Percentiles rank a stretch among this genome's conserved stretches.
Evolutionary conservation across 192 early-diverging fungal species (phyloP).

Genomic region (Coemansia sp.): DNA sequence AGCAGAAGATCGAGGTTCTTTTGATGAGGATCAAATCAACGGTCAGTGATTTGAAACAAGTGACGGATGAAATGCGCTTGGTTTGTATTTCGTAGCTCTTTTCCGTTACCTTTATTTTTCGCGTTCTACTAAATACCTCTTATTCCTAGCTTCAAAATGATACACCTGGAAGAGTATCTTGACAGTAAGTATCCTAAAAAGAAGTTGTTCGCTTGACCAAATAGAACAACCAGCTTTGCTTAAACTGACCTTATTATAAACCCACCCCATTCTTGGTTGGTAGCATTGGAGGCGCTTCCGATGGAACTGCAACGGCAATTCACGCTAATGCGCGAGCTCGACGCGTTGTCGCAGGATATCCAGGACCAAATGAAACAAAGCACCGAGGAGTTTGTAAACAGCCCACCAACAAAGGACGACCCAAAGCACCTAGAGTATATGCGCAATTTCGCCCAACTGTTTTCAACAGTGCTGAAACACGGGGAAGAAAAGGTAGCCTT

Average conservation of each 20-base stretch:
- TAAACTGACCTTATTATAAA: too few species aligned
- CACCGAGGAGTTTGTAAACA: constrained; percentile 72
- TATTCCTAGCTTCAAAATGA: constrained; percentile 17
- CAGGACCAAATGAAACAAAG: constrained; percentile 66
- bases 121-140: neutral
- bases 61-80: neutral
- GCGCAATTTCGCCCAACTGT: constrained; percentile 52
- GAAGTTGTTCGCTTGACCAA: too few species aligned
- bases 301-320: constrained; percentile 83
- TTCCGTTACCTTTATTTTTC: neutral
- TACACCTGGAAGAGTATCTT: constrained; percentile 88
- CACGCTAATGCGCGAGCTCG: constrained; percentile 91
- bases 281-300: constrained; percentile 76
- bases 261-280: too few species aligned
- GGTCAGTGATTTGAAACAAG: too few species aligned
- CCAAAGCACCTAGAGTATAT: constrained; percentile 54
- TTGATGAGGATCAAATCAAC: too few species aligned
- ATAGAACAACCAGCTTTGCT: too few species aligned
- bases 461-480: constrained; percentile 78
- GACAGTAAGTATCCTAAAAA: constrained; percentile 77
- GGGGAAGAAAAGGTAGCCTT: constrained; percentile 93
- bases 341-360: constrained; percentile 71
- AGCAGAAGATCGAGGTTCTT: too few species aligned
- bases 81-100: neutral
- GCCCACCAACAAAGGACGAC: constrained; percentile 52